Base-by-base conservation (phyloP, 2,329 filamentous ascomycete genomes). In the Acrocalymma vagum region DNA sequence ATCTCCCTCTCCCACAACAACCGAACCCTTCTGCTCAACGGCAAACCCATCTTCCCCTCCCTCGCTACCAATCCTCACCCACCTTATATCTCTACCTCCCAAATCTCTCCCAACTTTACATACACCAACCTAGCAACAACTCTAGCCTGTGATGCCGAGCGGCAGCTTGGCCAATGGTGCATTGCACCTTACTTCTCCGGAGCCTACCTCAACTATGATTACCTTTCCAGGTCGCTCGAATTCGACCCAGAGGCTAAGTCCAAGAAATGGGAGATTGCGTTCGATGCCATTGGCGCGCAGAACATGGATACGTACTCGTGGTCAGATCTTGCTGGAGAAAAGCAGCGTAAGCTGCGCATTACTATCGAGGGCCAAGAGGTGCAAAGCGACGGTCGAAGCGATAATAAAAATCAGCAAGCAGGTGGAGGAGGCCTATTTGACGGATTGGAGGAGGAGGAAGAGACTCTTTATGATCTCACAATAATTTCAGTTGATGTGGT, bases 261-360 rank as follows among this genome's bases (percentile, higher is more conserved):
- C 9, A 36, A 55, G 23, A 55, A 55, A 38, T 69, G 64, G 64
- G 51, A 58, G 10, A 39, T 69, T 11, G 50, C 51, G 3, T 50
- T 68, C 16, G 65, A 68, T 30, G 51, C 59, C 3, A 58, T 69
- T 28, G 65, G 62, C 2, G 42, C 49, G 3, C 64, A 65, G 30
- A 48, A 58, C 25, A 60, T 62, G 43, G n/a, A n/a, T n/a, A n/a
- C n/a, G n/a, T n/a, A n/a, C n/a, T n/a, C n/a, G n/a, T n/a, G n/a
- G n/a, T n/a, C n/a, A n/a, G n/a, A n/a, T n/a, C n/a, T n/a, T n/a
- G n/a, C n/a, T n/a, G n/a, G n/a, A n/a, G n/a, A n/a, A n/a, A n/a
- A n/a, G n/a, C n/a, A n/a, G n/a, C n/a, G n/a, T n/a, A n/a, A n/a
- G n/a, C 38, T 69, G 15, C 50, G 47, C 29, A 57, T 69, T 14